phyloP scores from a whole-genome alignment of 805 yeast species.

The Metschnikowia noctiluminum region DNA sequence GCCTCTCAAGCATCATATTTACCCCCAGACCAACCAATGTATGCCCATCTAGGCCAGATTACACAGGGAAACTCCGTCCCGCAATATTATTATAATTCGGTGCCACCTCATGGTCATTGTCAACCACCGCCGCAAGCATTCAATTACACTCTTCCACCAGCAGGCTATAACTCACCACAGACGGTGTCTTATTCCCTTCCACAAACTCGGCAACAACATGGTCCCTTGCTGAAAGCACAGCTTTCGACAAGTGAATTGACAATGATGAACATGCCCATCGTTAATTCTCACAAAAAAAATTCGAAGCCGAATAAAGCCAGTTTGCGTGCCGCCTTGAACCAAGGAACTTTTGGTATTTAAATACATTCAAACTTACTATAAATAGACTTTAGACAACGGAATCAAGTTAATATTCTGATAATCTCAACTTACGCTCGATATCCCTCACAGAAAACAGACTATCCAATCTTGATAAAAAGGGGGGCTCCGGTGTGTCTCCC shows the following conservation, averaged over 20 bases:
- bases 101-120: constrained; percentile 15
- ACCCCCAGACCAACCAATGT: no score
- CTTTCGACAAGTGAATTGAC: constrained; percentile 42
- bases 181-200: constrained; percentile 20
- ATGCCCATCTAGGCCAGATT: no score
- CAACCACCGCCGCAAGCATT: constrained; percentile 14
- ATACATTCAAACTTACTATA: background rate
- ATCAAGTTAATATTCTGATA: constrained; percentile 53
- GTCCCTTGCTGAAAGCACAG: constrained; percentile 10
- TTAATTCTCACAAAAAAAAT: constrained; percentile 37
- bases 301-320: constrained; percentile 49
- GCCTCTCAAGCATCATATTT: no score
- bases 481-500: constrained; percentile 58
- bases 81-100: constrained; percentile 8
- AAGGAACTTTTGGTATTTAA: constrained; percentile 67
- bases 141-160: constrained; percentile 14
- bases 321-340: constrained; percentile 61
- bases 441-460: constrained; percentile 47
- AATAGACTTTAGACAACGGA: background rate
- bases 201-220: constrained; percentile 4
- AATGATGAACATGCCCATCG: constrained; percentile 46
- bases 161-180: constrained; percentile 17
- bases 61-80: no score
- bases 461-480: constrained; percentile 36
- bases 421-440: constrained; percentile 60